These are phyloP conservation scores for Aspergillus baeticus DNA, from an alignment of 495 filamentous ascomycete species.

Conservation along the genomic window DNA sequence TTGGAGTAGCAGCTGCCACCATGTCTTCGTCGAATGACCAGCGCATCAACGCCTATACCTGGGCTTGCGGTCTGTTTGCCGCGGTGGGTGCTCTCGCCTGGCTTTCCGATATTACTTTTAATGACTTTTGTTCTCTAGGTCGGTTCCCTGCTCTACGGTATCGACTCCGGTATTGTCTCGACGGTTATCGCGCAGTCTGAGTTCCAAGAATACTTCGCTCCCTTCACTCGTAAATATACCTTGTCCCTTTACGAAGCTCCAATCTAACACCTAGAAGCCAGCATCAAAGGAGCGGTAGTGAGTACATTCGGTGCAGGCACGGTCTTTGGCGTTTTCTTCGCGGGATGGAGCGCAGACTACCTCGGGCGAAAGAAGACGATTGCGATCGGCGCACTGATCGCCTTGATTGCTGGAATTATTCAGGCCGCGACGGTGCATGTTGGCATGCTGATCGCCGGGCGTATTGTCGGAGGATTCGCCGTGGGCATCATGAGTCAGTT, in stretches of 20 bases:
- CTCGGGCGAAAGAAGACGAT: conserved; percentile 11
- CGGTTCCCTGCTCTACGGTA: conserved; percentile 11
- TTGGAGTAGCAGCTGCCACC: neutral
- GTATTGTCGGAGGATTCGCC: conserved; percentile 9
- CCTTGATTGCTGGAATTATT: conserved; percentile 11
- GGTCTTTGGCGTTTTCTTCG: conserved; percentile 12
- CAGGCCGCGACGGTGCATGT: conserved; percentile 7
- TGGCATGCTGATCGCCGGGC: conserved; percentile 10
- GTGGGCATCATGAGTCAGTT: conserved; percentile 12
- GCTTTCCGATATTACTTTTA: neutral
- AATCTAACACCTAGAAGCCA: conserved; percentile 3
- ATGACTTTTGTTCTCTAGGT: neutral
- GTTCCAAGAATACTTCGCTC: conserved; percentile 8
- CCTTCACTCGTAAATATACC: neutral
- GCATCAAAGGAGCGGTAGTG: conserved; percentile 3
- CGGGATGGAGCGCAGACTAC: conserved; percentile 12
- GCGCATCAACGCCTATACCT: conserved; percentile 5
- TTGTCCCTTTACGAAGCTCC: neutral
- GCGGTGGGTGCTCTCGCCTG: neutral
- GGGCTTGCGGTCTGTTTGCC: conserved; percentile 11
- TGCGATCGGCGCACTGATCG: conserved; percentile 4
- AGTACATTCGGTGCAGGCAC: conserved; percentile 10
- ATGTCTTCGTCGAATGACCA: neutral
- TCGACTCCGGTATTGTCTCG: conserved; percentile 11
- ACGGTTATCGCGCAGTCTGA: conserved; percentile 5